Evolutionary conservation across 345 rosid genomes (phyloP).

Genomic region (Angophora floribunda): DNA sequence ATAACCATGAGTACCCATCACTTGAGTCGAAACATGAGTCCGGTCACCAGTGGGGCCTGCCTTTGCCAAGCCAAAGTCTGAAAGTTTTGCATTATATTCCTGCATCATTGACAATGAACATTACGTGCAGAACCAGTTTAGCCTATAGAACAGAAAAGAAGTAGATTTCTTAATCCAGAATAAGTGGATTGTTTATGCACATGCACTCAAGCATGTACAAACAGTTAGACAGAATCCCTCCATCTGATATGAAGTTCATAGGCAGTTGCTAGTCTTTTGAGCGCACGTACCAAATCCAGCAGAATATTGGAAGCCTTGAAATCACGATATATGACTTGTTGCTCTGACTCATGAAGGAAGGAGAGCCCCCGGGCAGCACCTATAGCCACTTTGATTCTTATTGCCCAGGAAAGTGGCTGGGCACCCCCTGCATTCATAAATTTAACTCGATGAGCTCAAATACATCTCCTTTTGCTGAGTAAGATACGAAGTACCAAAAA

Average conservation of each 20-base stretch:
- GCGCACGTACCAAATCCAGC: slow-evolving; percentile 47
- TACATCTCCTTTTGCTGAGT: neutral
- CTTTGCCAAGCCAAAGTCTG: slow-evolving; percentile 60
- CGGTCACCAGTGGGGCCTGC: slow-evolving; percentile 49
- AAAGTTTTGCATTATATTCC: slow-evolving; percentile 57
- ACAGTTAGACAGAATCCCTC: neutral
- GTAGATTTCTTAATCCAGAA: neutral
- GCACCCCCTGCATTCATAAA: slow-evolving; percentile 25
- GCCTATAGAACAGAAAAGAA: neutral
- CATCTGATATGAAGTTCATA: neutral
- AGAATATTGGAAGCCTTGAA: slow-evolving; percentile 79
- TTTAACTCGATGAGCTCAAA: neutral
- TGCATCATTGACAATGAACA: slow-evolving; percentile 8
- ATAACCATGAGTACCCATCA: slow-evolving; percentile 55
- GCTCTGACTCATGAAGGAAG: slow-evolving; percentile 61
- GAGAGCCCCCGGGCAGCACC: slow-evolving; percentile 75
- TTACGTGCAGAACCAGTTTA: neutral
- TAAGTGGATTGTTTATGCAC: neutral
- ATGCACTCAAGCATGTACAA: neutral
- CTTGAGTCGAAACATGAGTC: slow-evolving; percentile 45
- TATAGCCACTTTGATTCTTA: slow-evolving; percentile 55
- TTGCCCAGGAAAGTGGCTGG: slow-evolving; percentile 56
- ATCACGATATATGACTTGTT: slow-evolving; percentile 73
- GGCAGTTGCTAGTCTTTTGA: neutral
- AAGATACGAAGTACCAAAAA: neutral